phyloP scores from a whole-genome alignment of 2,329 filamentous ascomycete species.

The Aspergillus quadrilineatus region DNA sequence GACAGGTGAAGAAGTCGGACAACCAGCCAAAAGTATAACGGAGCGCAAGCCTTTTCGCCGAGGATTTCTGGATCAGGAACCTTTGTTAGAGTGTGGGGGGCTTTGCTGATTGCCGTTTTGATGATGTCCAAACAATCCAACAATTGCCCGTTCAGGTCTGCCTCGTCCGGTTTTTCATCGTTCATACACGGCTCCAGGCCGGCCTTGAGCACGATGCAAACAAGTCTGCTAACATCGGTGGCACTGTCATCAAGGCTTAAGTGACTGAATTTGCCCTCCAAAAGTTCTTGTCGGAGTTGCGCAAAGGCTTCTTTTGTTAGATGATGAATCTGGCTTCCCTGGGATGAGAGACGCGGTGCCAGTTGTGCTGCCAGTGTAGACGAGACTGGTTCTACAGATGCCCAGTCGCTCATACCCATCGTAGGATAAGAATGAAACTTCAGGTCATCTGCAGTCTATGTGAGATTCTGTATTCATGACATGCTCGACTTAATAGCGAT shows the following conservation, averaged over 20 bases:
- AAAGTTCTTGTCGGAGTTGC: constrained; percentile 66
- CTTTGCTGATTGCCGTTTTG: constrained; percentile 70
- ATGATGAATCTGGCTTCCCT: constrained; percentile 59
- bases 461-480: constrained; percentile 15
- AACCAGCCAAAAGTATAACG: constrained; percentile 55
- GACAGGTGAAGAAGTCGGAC: constrained; percentile 53
- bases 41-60: constrained; percentile 49
- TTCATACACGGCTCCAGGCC: constrained; percentile 61
- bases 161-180: constrained; percentile 63
- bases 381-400: constrained; percentile 47
- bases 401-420: constrained; percentile 23
- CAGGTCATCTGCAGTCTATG: constrained; percentile 29
- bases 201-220: constrained; percentile 78
- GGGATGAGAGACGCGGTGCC: constrained; percentile 73
- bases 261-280: constrained; percentile 48
- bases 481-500: not conserved
- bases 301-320: constrained; percentile 73
- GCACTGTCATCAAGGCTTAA: constrained; percentile 62
- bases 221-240: constrained; percentile 77
- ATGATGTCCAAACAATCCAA: constrained; percentile 76
- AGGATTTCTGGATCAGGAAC: constrained; percentile 60
- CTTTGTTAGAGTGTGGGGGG: constrained; percentile 66
- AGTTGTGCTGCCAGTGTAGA: constrained; percentile 87
- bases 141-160: constrained; percentile 38
- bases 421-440: constrained; percentile 14